Evolutionary conservation across 1,139 yeast genomes (phyloP).

Genomic region (Protomyces pachydermus): DNA sequence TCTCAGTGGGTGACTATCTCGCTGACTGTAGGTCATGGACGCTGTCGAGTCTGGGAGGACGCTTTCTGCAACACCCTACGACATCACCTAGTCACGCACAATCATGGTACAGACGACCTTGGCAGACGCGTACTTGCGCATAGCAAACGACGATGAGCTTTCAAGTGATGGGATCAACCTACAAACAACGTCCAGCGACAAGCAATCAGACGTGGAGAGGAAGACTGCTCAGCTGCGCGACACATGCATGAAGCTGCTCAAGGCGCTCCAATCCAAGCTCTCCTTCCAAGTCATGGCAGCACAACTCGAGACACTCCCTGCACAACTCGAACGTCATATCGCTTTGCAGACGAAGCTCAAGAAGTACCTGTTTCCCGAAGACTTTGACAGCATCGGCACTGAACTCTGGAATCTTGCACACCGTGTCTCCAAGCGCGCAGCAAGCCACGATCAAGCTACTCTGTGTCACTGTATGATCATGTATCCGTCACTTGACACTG

Average conservation of each 20-base stretch:
- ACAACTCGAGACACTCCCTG: slow-evolving; percentile 5
- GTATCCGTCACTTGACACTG: neutral
- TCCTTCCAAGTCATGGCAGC: neutral
- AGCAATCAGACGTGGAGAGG: neutral
- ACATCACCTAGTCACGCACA: neutral
- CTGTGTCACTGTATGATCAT: neutral
- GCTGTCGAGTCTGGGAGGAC: slow-evolving; percentile 6
- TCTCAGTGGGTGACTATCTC: too few relatives aligned
- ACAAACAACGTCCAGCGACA: neutral
- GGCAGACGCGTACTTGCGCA: neutral
- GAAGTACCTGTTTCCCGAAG: slow-evolving; percentile 6
- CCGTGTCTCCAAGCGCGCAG: neutral
- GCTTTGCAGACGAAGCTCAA: slow-evolving; percentile 2
- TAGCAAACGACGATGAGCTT: neutral
- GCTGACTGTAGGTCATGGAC: neutral
- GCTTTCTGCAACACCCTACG: neutral
- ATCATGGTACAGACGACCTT: neutral
- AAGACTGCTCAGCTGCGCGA: neutral
- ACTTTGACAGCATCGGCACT: slow-evolving; percentile 21
- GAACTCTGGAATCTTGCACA: slow-evolving; percentile 14
- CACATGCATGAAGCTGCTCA: neutral
- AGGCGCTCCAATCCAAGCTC: neutral
- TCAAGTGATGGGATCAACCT: neutral
- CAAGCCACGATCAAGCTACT: neutral
- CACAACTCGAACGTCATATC: slow-evolving; percentile 18